These are phyloP conservation scores for Cnidoscolus chayamansa DNA, from an alignment of 441 rosid genomes.

Conservation along the genomic window DNA sequence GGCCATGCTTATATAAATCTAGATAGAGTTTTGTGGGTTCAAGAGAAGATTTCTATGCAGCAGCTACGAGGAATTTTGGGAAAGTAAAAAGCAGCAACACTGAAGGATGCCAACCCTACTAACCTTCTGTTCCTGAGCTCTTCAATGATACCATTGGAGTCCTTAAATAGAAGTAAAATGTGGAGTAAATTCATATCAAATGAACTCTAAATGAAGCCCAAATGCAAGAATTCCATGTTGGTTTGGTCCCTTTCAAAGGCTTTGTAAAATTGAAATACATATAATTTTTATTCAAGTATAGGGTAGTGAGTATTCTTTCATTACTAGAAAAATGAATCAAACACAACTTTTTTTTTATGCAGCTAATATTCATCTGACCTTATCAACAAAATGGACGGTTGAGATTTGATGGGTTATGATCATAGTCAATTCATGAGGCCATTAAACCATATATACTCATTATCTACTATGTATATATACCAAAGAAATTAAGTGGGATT, in stretches of 20 bases:
- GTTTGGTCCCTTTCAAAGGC: conserved; percentile 13
- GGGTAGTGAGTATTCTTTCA: background rate
- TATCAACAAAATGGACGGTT: conserved; percentile 30
- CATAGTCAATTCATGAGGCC: background rate
- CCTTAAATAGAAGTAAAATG: conserved; percentile 37
- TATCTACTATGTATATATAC: no score
- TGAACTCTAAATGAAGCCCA: conserved; percentile 28
- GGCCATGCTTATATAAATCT: conserved; percentile 29
- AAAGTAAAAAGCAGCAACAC: conserved; percentile 36
- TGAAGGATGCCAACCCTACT: conserved; percentile 25
- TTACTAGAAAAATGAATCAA: conserved; percentile 19
- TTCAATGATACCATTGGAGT: conserved; percentile 7
- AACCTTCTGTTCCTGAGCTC: conserved; percentile 28
- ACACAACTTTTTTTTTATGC: conserved; percentile 10
- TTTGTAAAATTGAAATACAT: background rate
- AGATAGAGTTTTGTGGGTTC: background rate
- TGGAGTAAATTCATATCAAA: conserved; percentile 32
- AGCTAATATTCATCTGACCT: conserved; percentile 12
- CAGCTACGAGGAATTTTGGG: conserved; percentile 25
- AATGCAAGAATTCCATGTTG: conserved; percentile 12
- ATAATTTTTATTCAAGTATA: background rate
- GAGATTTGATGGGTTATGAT: conserved; percentile 18
- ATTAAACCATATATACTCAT: no score
- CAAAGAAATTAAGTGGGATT: no score
- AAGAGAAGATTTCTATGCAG: background rate